These are phyloP conservation scores for Linnemannia zychae DNA, from an alignment of 192 early-diverging fungal genomes.

Conservation along the genomic window DNA sequence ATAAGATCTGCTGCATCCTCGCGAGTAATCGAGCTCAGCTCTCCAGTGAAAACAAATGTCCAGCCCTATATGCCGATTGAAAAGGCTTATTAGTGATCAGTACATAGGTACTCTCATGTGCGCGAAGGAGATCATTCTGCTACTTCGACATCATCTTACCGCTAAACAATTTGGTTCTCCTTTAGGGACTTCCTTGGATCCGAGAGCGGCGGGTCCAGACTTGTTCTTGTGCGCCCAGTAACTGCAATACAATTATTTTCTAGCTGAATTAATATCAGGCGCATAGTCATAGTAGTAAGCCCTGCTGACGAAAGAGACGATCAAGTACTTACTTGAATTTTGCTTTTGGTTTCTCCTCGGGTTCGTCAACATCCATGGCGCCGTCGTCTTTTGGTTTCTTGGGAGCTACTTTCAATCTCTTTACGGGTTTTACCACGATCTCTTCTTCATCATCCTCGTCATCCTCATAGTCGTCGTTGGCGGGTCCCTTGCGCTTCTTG, in stretches of 20 bases:
- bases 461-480: conserved; percentile 26
- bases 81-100: not conserved
- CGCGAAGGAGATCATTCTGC: not conserved
- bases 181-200: conserved; percentile 77
- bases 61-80: conserved; percentile 59
- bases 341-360: conserved; percentile 34
- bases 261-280: too few relatives aligned
- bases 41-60: conserved; percentile 96
- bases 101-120: too few relatives aligned
- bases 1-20: conserved; percentile 86
- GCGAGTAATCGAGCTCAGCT: conserved; percentile 80
- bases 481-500: conserved; percentile 26
- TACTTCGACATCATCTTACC: conserved; percentile 15
- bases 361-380: conserved; percentile 53
- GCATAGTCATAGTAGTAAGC: too few relatives aligned
- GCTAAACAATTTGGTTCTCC: conserved; percentile 81
- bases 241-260: not conserved
- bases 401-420: conserved; percentile 25
- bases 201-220: conserved; percentile 69
- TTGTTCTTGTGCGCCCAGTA: conserved; percentile 51
- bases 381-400: conserved; percentile 20
- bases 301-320: not conserved
- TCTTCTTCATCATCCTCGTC: conserved; percentile 28
- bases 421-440: conserved; percentile 12
- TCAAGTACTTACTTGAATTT: conserved; percentile 42